Base-by-base conservation (phyloP, 2,329 filamentous ascomycete species). In the Arthrobotrys iridis region DNA sequence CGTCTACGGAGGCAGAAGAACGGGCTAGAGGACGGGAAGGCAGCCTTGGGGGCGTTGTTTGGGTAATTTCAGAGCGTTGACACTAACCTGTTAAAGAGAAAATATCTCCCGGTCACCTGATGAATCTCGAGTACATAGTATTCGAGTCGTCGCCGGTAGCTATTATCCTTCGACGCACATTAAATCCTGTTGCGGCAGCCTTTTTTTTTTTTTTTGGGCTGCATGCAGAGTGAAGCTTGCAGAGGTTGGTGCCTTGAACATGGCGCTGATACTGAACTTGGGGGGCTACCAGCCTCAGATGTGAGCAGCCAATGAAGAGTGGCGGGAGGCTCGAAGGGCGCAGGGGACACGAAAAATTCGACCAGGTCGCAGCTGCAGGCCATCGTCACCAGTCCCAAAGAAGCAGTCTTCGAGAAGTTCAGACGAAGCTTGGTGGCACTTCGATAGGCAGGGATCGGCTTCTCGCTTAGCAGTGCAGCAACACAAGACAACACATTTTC, bases 41-140 rank as follows among this genome's bases (percentile, higher is more conserved):
- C 57, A 62, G 65, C 55, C 65, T 70, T 30, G 35, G 63, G 64
- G 55, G 65, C 65, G 65, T 46, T 60, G 60, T 73, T 73, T 73
- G 43, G 68, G 52, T 45, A 66, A 73, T 63, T 60, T 68, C 50
- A 43, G 40, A 28, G 55, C 33, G 28, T 58, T 40, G 46, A 65
- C 26, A 52, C 68, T 73, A 73, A 55, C 52, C 60, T 15, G 40
- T 59, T 65, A 60, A 48, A 57, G 59, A 50, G 45, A 57, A 52
- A 45, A 64, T 63, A 28, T 71, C 66, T 71, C 58, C 45, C 48
- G 13, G 26, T 71, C 66, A 71, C 60, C 60, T 65, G 60, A 65
- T 57, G 50, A 40, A n/a, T 15, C 20, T 11, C 55, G 22, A 33
- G 43, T 62, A n/a, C n/a, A n/a, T n/a, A 20, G 35, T 11, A n/a